phyloP scores from a whole-genome alignment of 73 alveolate genomes.

The Paramecium tetraurelia region DNA sequence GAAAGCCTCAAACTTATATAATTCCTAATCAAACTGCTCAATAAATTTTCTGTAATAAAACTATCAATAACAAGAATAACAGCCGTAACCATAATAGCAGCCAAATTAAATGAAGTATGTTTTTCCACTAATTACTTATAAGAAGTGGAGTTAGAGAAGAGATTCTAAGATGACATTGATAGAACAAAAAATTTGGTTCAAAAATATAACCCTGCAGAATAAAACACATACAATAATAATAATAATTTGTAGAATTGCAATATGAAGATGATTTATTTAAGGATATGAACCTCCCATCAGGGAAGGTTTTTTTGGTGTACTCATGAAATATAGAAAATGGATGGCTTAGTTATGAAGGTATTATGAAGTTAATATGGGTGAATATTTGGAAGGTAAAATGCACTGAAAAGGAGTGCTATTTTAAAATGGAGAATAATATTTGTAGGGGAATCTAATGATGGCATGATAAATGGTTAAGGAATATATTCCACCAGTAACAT shows the following conservation, averaged over 20 bases:
- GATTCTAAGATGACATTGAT: slow-evolving; percentile 17
- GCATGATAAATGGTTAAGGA: slow-evolving; percentile 23
- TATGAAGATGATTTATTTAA: slow-evolving; percentile 3
- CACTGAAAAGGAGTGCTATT: slow-evolving; percentile 3
- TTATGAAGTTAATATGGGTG: background rate
- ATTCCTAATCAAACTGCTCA: background rate
- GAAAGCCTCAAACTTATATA: background rate
- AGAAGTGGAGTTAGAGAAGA: slow-evolving; percentile 30
- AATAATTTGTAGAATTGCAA: background rate
- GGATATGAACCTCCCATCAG: background rate
- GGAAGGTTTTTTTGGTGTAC: slow-evolving; percentile 17
- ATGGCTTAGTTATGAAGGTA: slow-evolving; percentile 30
- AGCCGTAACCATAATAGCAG: background rate
- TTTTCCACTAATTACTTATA: background rate
- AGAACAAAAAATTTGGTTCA: background rate
- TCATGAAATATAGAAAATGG: background rate
- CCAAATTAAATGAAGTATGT: background rate
- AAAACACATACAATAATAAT: background rate
- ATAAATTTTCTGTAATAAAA: background rate
- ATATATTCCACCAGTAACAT: background rate
- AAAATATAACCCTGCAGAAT: background rate
- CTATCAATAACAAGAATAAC: background rate
- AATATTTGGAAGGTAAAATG: background rate
- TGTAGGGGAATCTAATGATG: slow-evolving; percentile 33
- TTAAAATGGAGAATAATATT: background rate